Evolutionary conservation across 495 filamentous ascomycete species (phyloP).

Genomic region (Penicillium angulare): DNA sequence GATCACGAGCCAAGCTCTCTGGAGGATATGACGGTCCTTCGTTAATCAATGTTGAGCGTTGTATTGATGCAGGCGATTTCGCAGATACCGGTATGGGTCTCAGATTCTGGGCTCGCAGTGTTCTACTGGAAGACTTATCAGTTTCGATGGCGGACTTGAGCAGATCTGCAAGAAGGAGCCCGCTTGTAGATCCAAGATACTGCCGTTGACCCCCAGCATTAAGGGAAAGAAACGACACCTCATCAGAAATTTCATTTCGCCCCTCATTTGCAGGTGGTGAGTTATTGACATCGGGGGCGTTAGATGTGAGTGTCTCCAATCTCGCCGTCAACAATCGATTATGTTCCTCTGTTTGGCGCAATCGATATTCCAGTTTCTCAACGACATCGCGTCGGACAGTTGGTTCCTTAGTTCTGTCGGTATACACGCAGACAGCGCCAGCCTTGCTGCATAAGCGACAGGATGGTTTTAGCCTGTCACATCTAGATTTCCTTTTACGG

Average conservation of each 20-base stretch:
- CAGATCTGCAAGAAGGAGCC: slow-evolving; percentile 24
- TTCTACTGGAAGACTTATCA: neutral
- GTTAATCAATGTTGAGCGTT: neutral
- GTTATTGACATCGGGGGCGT: neutral
- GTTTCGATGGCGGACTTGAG: slow-evolving; percentile 8
- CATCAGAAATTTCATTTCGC: slow-evolving; percentile 20
- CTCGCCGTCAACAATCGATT: slow-evolving; percentile 2
- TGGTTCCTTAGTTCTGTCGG: slow-evolving; percentile 16
- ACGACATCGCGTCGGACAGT: slow-evolving; percentile 14
- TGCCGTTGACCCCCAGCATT: slow-evolving; percentile 23
- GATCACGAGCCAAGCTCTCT: slow-evolving; percentile 14
- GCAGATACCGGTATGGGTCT: neutral
- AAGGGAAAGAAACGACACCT: slow-evolving; percentile 26
- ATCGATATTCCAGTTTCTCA: slow-evolving; percentile 14
- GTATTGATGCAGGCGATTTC: neutral
- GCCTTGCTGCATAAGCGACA: slow-evolving; percentile 27
- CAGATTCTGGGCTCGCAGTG: neutral
- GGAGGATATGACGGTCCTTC: slow-evolving; percentile 7
- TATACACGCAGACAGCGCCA: slow-evolving; percentile 21
- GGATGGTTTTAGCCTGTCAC: slow-evolving; percentile 29
- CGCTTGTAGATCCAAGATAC: slow-evolving; percentile 23
- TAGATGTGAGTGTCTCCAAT: neutral
- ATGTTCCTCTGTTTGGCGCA: slow-evolving; percentile 15
- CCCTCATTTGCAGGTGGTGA: neutral
- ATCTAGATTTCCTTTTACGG: slow-evolving; percentile 31